phyloP scores from a whole-genome alignment of 306 rosid species.

The Mimosa bimucronata region DNA sequence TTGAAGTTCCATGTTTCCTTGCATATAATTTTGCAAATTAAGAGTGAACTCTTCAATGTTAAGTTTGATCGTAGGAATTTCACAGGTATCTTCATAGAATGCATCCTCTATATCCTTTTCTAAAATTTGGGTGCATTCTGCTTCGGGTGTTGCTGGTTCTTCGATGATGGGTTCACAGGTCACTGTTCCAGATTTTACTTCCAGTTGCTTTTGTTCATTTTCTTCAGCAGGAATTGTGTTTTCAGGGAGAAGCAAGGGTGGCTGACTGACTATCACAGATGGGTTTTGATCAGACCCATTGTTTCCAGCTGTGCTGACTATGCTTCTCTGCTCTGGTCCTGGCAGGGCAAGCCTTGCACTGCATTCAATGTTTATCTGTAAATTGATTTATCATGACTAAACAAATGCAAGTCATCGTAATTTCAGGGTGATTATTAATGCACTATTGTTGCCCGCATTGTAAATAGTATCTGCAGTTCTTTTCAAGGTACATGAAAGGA shows the following conservation, averaged over 20 bases:
- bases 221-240: slow-evolving; percentile 47
- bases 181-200: slow-evolving; percentile 41
- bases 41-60: slow-evolving; percentile 78
- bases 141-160: slow-evolving; percentile 95
- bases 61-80: slow-evolving; percentile 87
- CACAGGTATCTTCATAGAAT: slow-evolving; percentile 63
- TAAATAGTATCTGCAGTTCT: slow-evolving; percentile 14
- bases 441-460: not conserved
- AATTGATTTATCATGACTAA: slow-evolving; percentile 39
- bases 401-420: slow-evolving; percentile 20
- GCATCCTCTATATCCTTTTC: slow-evolving; percentile 76
- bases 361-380: slow-evolving; percentile 49
- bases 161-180: slow-evolving; percentile 86
- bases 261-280: slow-evolving; percentile 42
- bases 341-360: slow-evolving; percentile 99
- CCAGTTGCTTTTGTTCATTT: slow-evolving; percentile 47
- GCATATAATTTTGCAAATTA: slow-evolving; percentile 86
- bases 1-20: slow-evolving; percentile 86
- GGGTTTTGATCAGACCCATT: slow-evolving; percentile 46
- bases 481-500: slow-evolving; percentile 11
- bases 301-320: slow-evolving; percentile 60
- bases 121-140: slow-evolving; percentile 56
- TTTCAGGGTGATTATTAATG: slow-evolving; percentile 33
- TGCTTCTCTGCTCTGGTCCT: slow-evolving; percentile 79
- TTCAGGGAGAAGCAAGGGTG: slow-evolving; percentile 64